phyloP scores from a whole-genome alignment of 2,329 filamentous ascomycete species.

The Alternaria brassicicola region DNA sequence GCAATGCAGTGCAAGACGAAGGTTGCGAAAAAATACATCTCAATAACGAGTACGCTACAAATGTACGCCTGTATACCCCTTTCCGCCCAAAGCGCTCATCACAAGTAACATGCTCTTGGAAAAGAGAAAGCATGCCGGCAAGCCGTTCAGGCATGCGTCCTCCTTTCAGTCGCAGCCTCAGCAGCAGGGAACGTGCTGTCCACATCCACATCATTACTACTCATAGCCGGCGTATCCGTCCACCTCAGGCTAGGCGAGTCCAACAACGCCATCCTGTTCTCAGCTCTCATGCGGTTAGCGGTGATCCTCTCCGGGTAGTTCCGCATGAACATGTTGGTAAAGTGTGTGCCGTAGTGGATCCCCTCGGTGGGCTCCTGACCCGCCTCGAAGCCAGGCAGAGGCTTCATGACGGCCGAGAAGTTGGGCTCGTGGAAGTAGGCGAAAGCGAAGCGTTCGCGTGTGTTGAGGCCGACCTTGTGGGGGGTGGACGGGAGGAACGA shows the following conservation, averaged over 20 bases:
- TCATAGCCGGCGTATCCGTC: neutral
- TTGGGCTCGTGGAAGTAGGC: constrained; percentile 17
- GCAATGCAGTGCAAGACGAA: no score
- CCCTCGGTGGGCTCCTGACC: constrained; percentile 5
- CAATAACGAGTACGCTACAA: no score
- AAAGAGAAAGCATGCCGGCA: neutral
- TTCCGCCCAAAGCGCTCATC: neutral
- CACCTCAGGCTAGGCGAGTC: constrained; percentile 4
- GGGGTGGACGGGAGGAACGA: constrained; percentile 13
- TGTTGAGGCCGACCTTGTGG: constrained; percentile 16
- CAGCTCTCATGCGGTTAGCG: constrained; percentile 5
- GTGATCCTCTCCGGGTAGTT: constrained; percentile 14
- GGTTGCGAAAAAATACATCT: no score
- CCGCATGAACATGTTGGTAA: constrained; percentile 18
- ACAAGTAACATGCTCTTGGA: neutral
- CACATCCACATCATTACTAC: neutral
- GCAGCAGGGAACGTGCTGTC: neutral
- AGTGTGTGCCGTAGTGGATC: constrained; percentile 14
- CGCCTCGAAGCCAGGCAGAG: constrained; percentile 7
- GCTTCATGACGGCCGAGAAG: constrained; percentile 15
- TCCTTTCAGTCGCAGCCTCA: neutral
- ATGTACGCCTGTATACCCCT: no score
- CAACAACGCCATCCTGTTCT: constrained; percentile 8
- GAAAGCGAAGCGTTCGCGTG: constrained; percentile 14
- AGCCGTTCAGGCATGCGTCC: neutral